Conservation (phyloP, 345 rosid genomes). For the Brassica nigra region DNA sequence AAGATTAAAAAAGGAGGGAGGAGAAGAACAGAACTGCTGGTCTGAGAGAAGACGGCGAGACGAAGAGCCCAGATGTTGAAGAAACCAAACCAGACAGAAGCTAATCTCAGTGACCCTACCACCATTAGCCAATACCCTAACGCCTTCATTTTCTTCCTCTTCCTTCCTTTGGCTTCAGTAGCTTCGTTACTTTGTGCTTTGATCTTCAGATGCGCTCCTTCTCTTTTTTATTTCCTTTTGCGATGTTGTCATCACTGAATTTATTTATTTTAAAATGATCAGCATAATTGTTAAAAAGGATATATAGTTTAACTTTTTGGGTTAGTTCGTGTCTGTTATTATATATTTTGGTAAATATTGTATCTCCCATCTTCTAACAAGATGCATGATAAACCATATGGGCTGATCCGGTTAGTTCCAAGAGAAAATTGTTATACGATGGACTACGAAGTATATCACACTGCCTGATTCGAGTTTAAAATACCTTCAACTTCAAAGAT, state of each 20-base stretch:
- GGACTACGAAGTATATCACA: no score
- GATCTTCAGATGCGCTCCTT: constrained; percentile 1
- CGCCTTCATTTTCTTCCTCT: constrained; percentile 60
- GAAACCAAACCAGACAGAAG: constrained; percentile 98
- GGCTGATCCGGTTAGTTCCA: no score
- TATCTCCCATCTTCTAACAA: no score
- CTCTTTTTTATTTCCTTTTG: background rate
- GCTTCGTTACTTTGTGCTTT: constrained; percentile 1
- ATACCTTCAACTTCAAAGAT: no score
- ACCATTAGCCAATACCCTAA: constrained; percentile 93
- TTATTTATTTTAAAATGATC: background rate
- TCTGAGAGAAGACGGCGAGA: constrained; percentile 83
- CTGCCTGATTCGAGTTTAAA: no score
- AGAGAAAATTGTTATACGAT: no score
- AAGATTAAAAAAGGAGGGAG: background rate
- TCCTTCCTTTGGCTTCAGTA: background rate
- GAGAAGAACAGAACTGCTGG: constrained; percentile 50
- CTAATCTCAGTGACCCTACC: constrained; percentile 79
- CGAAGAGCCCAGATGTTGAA: constrained; percentile 89
- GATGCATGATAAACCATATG: no score
- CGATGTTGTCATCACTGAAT: background rate
- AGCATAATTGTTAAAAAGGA: no score
- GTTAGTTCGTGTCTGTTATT: no score
- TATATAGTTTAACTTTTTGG: no score
- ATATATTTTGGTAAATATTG: no score